Evolutionary conservation across 2,329 filamentous ascomycete species (phyloP).

Genomic region (Sphaerulina musiva): DNA sequence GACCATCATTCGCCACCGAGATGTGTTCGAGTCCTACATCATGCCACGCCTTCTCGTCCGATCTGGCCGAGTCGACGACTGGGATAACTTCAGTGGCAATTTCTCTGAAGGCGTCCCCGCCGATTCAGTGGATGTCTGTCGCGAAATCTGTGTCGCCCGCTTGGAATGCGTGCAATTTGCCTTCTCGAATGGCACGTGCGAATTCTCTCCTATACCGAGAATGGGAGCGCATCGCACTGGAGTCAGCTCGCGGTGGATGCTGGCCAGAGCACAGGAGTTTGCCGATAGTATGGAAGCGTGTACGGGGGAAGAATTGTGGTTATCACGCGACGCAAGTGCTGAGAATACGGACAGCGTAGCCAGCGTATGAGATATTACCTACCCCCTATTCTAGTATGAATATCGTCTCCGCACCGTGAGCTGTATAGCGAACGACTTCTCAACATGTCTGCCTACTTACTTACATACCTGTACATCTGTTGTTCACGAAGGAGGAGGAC

Average conservation of each 20-base stretch:
- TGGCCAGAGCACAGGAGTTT: slow-evolving; percentile 15
- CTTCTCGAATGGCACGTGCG: slow-evolving; percentile 13
- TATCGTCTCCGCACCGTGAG: neutral
- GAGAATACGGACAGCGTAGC: neutral
- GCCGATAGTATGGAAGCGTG: slow-evolving; percentile 9
- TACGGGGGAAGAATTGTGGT: slow-evolving; percentile 9
- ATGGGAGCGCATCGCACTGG: slow-evolving; percentile 14
- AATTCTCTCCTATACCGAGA: slow-evolving; percentile 10
- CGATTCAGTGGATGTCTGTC: slow-evolving; percentile 11
- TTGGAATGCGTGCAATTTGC: slow-evolving; percentile 16
- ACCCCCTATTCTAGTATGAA: neutral
- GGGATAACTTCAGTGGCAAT: slow-evolving; percentile 26
- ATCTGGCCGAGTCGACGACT: slow-evolving; percentile 21
- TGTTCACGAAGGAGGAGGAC: neutral
- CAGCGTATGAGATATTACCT: neutral
- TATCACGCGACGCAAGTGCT: neutral
- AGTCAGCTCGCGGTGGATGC: slow-evolving; percentile 16
- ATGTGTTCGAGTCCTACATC: slow-evolving; percentile 25
- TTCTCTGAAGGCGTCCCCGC: slow-evolving; percentile 1
- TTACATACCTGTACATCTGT: no score
- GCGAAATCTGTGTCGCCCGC: slow-evolving; percentile 11
- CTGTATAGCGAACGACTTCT: no score
- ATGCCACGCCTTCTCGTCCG: slow-evolving; percentile 22
- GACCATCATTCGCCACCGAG: slow-evolving; percentile 19
- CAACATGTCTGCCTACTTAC: no score